Evolutionary conservation across 345 rosid genomes (phyloP).

Genomic region (Fremontodendron californicum): DNA sequence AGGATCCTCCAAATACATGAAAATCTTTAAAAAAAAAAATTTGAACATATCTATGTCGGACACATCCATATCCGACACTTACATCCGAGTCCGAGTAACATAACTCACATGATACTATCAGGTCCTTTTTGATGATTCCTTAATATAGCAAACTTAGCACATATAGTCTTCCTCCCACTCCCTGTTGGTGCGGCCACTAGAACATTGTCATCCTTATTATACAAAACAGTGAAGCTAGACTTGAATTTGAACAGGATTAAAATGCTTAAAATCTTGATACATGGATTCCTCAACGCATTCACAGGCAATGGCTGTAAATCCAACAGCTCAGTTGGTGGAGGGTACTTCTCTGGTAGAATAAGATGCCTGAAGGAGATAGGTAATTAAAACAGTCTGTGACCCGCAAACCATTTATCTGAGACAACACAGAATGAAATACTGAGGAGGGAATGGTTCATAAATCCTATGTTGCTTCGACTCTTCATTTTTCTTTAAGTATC

Average conservation of each 20-base stretch:
- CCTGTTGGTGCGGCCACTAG: conserved; percentile 97
- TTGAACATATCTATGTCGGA: no score
- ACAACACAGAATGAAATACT: conserved; percentile 84
- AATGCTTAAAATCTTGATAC: conserved; percentile 80
- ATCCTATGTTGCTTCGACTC: no score
- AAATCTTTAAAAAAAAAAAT: no score
- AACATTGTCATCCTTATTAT: conserved; percentile 84
- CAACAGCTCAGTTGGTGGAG: conserved; percentile 93
- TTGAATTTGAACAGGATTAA: conserved; percentile 97
- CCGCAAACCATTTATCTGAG: conserved; percentile 95
- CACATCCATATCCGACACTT: no score
- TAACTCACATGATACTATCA: conserved; percentile 60
- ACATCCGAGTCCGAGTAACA: no score
- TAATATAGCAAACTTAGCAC: conserved; percentile 88
- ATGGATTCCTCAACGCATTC: conserved; percentile 82
- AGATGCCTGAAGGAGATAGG: conserved; percentile 95
- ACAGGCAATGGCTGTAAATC: conserved; percentile 96
- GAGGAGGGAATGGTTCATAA: conserved; percentile 93
- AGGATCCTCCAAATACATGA: no score
- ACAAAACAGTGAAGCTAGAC: conserved; percentile 84
- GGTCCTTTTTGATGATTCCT: conserved; percentile 86
- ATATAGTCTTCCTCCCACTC: conserved; percentile 96
- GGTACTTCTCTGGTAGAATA: conserved; percentile 93
- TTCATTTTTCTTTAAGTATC: no score
- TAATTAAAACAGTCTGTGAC: conserved; percentile 79